These are phyloP conservation scores for Yamadazyma takamatsuzukensis DNA, from an alignment of 805 yeast species.

Conservation along the genomic window DNA sequence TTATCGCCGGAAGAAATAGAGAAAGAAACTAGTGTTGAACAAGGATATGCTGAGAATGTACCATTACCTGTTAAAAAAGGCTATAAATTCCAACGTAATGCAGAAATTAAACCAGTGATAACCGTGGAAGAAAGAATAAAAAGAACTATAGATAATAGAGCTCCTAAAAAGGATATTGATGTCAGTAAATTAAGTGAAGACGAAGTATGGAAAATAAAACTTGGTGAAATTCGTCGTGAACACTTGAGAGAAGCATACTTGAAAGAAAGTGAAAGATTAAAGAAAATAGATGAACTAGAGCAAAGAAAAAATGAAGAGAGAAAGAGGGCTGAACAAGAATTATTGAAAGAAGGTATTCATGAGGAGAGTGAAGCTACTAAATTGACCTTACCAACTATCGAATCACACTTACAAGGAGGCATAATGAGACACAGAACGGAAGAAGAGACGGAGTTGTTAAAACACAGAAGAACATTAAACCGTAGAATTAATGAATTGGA, in stretches of 20 bases:
- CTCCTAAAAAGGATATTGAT: slow-evolving; percentile 26
- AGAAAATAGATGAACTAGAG: slow-evolving; percentile 32
- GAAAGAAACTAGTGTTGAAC: slow-evolving; percentile 43
- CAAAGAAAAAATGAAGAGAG: slow-evolving; percentile 23
- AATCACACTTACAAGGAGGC: slow-evolving; percentile 61
- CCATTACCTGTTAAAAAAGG: slow-evolving; percentile 61
- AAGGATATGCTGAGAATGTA: slow-evolving; percentile 69
- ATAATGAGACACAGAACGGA: slow-evolving; percentile 68
- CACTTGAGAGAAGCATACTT: slow-evolving; percentile 63
- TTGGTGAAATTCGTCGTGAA: slow-evolving; percentile 66
- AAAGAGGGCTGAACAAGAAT: slow-evolving; percentile 19
- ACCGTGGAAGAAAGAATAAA: slow-evolving; percentile 60
- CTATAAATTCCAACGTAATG: slow-evolving; percentile 46
- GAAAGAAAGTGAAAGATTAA: slow-evolving; percentile 49
- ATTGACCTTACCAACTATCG: slow-evolving; percentile 79
- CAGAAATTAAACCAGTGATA: slow-evolving; percentile 48
- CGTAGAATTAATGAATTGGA: slow-evolving; percentile 53
- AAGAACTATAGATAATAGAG: slow-evolving; percentile 48
- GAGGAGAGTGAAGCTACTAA: slow-evolving; percentile 51
- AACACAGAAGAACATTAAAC: slow-evolving; percentile 64
- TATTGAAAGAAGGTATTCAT: slow-evolving; percentile 25
- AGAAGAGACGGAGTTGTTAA: slow-evolving; percentile 58
- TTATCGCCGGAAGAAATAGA: slow-evolving; percentile 39
- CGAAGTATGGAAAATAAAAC: slow-evolving; percentile 46
- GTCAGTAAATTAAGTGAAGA: slow-evolving; percentile 23